Evolutionary conservation across 2,329 filamentous ascomycete genomes (phyloP), one percentile per base, ranked within the genome.

Genomic region (Colletotrichum sp.): DNA sequence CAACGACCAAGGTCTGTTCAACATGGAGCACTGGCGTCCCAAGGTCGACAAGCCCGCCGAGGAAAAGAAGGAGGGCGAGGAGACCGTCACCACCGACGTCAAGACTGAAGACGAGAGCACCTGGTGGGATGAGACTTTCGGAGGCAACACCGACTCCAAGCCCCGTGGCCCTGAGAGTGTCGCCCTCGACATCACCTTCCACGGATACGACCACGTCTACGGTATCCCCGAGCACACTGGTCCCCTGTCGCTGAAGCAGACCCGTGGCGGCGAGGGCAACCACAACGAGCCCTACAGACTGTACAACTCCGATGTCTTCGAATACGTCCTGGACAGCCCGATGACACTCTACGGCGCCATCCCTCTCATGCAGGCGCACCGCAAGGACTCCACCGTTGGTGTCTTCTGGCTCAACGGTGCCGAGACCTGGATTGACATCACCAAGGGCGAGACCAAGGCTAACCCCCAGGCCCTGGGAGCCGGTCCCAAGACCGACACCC

Each of bases 261-360:
- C 97, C 15, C 93, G 95, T 70, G 97, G 96, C 68, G 96, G 96
- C 28, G 91, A 95, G 25, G 95, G 94, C 76, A 95, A 95, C 80
- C 95, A 97, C 84, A 89, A 90, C 12, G 95, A 99, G 77, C 97
- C 97, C 1, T 99, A 99, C 86, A 92, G 97, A 48, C 86, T 99
- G 84, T 98, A 98, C 88, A 99, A 99, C 84, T 91, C 95, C 36
- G 97, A 99, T 83, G 97, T 99, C 13, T 99, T 99, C 80, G 97
- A 99, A 86, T 99, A 99, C 84, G 93, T 98, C 80, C 91, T 98
- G 80, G 95, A 98, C 85, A 98, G 96, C 84, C 96, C 97, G 1
- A 99, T 99, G 97, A 98, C 97, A 1, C 90, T 99, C 3, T 99
- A 99, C 81, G 97, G 97, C n/a, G 89, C 96, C 9, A 98, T 99